Conservation (phyloP, 2,329 filamentous ascomycete genomes). For the Aspergillus brasiliensis region DNA sequence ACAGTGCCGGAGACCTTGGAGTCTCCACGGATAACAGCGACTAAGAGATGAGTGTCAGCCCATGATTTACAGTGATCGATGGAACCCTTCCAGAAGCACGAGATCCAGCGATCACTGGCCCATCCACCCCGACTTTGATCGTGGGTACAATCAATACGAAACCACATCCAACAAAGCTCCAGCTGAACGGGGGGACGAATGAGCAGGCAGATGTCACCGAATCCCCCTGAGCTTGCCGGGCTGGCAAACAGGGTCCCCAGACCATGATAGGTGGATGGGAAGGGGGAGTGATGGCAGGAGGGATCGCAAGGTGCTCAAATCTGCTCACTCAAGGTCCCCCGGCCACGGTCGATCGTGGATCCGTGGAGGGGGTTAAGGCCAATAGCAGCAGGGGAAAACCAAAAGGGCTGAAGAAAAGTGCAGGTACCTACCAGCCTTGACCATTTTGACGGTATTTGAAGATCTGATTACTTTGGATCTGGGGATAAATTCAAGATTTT, state of each 20-base stretch:
- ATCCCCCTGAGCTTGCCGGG: constrained; percentile 7
- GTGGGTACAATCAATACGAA: background rate
- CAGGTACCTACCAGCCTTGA: constrained; percentile 83
- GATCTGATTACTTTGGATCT: background rate
- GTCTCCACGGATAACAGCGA: constrained; percentile 97
- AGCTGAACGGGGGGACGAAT: constrained; percentile 8
- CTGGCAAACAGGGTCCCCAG: constrained; percentile 11
- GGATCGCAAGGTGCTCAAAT: constrained; percentile 47
- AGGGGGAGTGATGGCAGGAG: constrained; percentile 10
- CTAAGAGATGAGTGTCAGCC: constrained; percentile 50
- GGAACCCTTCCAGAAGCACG: constrained; percentile 11
- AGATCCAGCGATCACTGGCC: background rate
- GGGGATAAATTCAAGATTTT: constrained; percentile 25
- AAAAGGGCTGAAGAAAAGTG: constrained; percentile 10
- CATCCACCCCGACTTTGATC: constrained; percentile 1
- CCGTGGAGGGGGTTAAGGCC: constrained; percentile 15
- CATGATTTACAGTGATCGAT: constrained; percentile 6
- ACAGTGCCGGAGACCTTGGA: constrained; percentile 92
- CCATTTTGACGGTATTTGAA: constrained; percentile 75
- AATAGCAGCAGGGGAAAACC: constrained; percentile 23
- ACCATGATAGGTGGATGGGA: constrained; percentile 39
- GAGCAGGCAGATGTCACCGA: constrained; percentile 3
- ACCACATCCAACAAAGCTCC: background rate
- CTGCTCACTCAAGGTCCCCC: constrained; percentile 43
- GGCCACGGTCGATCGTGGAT: constrained; percentile 33